These are phyloP conservation scores for Neurospora sp. DNA, from an alignment of 495 filamentous ascomycete species.

Conservation along the genomic window DNA sequence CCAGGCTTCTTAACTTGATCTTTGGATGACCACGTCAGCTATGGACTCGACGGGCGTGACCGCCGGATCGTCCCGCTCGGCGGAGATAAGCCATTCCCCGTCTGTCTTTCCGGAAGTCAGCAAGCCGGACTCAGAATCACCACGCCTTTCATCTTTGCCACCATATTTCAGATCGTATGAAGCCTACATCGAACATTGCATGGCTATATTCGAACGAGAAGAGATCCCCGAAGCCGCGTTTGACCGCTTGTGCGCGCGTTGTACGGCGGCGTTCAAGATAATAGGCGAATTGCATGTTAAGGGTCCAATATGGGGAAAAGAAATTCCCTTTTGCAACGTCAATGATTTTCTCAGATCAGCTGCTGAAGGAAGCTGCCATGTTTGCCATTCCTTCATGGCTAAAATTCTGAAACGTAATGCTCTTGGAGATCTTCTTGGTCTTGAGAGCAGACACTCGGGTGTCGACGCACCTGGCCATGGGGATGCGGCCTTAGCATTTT, in stretches of 20 bases:
- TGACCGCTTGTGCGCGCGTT: background rate
- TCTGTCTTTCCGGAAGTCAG: background rate
- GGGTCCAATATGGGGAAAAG: background rate
- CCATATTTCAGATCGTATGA: background rate
- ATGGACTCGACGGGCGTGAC: background rate
- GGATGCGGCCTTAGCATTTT: background rate
- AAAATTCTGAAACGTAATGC: no score
- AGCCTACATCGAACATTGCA: background rate
- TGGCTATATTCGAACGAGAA: background rate
- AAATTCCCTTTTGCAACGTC: background rate
- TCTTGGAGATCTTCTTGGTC: no score
- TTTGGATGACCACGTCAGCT: background rate
- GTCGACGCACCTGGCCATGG: background rate
- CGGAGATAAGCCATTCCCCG: background rate
- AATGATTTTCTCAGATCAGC: background rate
- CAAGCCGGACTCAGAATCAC: background rate
- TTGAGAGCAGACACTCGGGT: background rate
- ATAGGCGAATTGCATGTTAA: background rate
- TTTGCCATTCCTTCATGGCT: background rate
- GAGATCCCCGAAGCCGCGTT: background rate
- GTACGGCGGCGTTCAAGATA: background rate
- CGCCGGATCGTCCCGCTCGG: background rate
- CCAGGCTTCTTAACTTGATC: background rate
- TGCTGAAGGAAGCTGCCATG: background rate
- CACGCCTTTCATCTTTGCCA: background rate